phyloP scores from a whole-genome alignment of 2,329 filamentous ascomycete species.

The Remersonia thermophila region DNA sequence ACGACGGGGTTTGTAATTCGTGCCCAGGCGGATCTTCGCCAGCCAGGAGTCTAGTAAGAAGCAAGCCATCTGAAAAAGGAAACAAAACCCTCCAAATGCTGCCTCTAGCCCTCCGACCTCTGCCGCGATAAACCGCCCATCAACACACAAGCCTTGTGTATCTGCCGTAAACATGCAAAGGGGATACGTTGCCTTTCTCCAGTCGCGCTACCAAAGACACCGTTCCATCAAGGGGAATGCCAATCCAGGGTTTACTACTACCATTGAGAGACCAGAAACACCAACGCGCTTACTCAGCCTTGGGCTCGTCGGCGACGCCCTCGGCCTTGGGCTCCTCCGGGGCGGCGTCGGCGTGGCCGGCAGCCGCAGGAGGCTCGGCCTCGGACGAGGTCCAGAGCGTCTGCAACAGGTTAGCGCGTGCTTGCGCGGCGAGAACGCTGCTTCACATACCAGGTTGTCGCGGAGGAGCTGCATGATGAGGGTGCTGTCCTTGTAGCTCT shows the following conservation, averaged over 20 bases:
- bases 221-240: slow-evolving; percentile 34
- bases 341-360: slow-evolving; percentile 35
- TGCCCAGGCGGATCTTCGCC: slow-evolving; percentile 40
- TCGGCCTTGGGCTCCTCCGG: slow-evolving; percentile 45
- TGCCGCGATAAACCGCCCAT: slow-evolving; percentile 22
- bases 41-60: slow-evolving; percentile 39
- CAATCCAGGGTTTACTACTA: slow-evolving; percentile 31
- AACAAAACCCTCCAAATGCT: slow-evolving; percentile 29
- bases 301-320: slow-evolving; percentile 51
- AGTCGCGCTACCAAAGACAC: slow-evolving; percentile 51
- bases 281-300: slow-evolving; percentile 46
- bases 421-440: neutral
- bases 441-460: slow-evolving; percentile 69
- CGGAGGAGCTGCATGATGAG: slow-evolving; percentile 98
- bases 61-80: slow-evolving; percentile 31
- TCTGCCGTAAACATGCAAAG: slow-evolving; percentile 38
- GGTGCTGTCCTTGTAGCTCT: slow-evolving; percentile 98
- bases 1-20: slow-evolving; percentile 30
- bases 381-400: slow-evolving; percentile 99
- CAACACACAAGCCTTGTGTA: slow-evolving; percentile 24
- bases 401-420: slow-evolving; percentile 34
- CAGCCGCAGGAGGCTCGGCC: slow-evolving; percentile 66
- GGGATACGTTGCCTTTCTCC: slow-evolving; percentile 35
- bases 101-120: slow-evolving; percentile 29
- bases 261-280: slow-evolving; percentile 29